Percentiles rank a stretch among this genome's conserved stretches.
These are phyloP conservation scores for Candida nanaspora DNA, from an alignment of 805 yeast genomes.

Conservation along the genomic window DNA sequence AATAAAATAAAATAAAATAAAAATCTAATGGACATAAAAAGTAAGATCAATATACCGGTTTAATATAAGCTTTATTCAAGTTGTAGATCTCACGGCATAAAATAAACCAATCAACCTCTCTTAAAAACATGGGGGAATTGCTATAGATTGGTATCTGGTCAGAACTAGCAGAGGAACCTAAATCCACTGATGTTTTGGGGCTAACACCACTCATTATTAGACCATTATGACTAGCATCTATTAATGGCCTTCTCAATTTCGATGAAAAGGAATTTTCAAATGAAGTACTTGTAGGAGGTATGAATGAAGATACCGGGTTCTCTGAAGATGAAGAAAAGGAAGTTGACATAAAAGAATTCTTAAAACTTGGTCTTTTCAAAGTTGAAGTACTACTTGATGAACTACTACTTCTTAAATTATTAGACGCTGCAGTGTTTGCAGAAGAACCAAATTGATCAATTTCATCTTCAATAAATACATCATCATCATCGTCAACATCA, in stretches of 20 bases:
- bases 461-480: constrained; percentile 2
- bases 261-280: background rate
- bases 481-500: constrained; percentile 5
- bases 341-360: background rate
- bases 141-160: constrained; percentile 27
- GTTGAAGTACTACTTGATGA: background rate
- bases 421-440: background rate
- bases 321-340: constrained; percentile 2
- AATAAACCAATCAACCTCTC: constrained; percentile 85
- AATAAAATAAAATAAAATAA: background rate
- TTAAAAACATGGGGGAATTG: constrained; percentile 24
- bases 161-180: background rate
- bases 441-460: constrained; percentile 11
- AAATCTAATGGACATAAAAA: background rate
- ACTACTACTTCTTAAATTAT: background rate
- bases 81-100: constrained; percentile 77
- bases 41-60: constrained; percentile 10
- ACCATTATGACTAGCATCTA: background rate
- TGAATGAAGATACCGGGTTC: constrained; percentile 2
- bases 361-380: background rate
- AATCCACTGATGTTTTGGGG: background rate
- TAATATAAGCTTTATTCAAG: constrained; percentile 63
- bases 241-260: background rate
- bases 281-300: constrained; percentile 3
- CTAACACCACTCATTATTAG: background rate